Evolutionary conservation across 1,284 basidiomycete genomes (phyloP), one percentile per base, ranked within the genome.

Genomic region (Microstroma glucosiphilum): DNA sequence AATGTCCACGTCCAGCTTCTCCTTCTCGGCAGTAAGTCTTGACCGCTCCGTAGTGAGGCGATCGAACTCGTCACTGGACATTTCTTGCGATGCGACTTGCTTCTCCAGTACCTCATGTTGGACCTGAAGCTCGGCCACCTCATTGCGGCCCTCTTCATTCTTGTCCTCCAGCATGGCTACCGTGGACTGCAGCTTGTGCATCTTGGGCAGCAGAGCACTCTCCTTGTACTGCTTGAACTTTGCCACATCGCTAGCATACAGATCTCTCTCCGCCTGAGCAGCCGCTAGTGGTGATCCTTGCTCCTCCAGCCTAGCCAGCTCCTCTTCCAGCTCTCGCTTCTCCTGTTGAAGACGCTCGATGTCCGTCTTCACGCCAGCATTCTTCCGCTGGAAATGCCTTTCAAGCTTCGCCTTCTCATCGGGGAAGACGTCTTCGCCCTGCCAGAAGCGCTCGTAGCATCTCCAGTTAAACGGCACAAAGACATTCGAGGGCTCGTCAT

Each of bases 361-460:
- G 30, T 73, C 67, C 53, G 70, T 46, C 60, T 67, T 67, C 30
- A 78, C 66, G 15, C 63, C 43, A 15, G 66, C 68, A 37, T 71
- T 66, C 19, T 60, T 57, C 12, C 30, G 30, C 21, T 57, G 21
- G 58, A 78, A 78, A 42, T 66, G 61, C 11, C 63, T 65, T 23
- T 70, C 71, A 15, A 79, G 71, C 62, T 63, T 69, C 40, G 64
- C 71, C 30, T 68, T 65, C 57, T 79, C 73, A 54, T 79, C 76
- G 1, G 77, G 77, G 51, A 72, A 79, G 3, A 66, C 67, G 62
- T 79, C 77, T 60, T 79, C 67, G 62, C 73, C 73, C 54, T 74
- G 66, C 77, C 77, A 79, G 63, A 79, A 79, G 54, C 69, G 66
- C 26, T 74, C 72, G 65, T 79, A 79, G 68, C 74, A 76, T 53